These are phyloP conservation scores for Hypsizygus marmoreus DNA, from an alignment of 768 basidiomycete species.

Conservation along the genomic window DNA sequence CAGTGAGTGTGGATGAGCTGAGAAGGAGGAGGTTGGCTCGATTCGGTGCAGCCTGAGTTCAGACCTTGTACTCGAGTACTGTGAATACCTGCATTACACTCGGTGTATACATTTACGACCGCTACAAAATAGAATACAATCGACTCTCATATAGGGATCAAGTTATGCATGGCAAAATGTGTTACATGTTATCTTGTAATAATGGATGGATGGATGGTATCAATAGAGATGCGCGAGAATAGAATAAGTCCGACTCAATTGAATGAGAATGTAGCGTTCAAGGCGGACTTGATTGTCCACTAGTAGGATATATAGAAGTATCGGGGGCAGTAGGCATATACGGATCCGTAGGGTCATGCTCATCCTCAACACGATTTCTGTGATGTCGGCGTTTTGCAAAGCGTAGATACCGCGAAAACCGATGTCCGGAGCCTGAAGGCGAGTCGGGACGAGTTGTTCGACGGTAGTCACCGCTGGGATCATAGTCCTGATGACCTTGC, in stretches of 20 bases:
- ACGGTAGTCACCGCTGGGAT: slow-evolving; percentile 19
- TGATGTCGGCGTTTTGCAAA: slow-evolving; percentile 44
- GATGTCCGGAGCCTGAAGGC: slow-evolving; percentile 27
- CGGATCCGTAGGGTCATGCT: slow-evolving; percentile 33
- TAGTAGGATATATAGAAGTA: slow-evolving; percentile 24
- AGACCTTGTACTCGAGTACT: no score
- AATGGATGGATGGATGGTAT: no score
- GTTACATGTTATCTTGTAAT: no score
- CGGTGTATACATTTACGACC: no score
- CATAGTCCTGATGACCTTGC: slow-evolving; percentile 20
- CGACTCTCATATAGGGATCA: no score
- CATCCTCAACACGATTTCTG: slow-evolving; percentile 26
- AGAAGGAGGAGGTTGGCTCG: slow-evolving; percentile 61
- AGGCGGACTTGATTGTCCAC: no score
- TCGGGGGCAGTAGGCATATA: slow-evolving; percentile 34
- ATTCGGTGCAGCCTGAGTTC: slow-evolving; percentile 66
- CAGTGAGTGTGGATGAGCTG: slow-evolving; percentile 65
- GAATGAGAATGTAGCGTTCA: background rate
- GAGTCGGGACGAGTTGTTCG: slow-evolving; percentile 6
- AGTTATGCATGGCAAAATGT: no score
- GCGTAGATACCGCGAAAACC: slow-evolving; percentile 61
- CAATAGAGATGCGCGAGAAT: no score
- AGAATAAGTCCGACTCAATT: no score
- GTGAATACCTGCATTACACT: no score
- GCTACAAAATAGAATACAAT: no score